Evolutionary conservation across 371 early-diverging fungal genomes (phyloP).

Genomic region (Rhizopus delemar): DNA sequence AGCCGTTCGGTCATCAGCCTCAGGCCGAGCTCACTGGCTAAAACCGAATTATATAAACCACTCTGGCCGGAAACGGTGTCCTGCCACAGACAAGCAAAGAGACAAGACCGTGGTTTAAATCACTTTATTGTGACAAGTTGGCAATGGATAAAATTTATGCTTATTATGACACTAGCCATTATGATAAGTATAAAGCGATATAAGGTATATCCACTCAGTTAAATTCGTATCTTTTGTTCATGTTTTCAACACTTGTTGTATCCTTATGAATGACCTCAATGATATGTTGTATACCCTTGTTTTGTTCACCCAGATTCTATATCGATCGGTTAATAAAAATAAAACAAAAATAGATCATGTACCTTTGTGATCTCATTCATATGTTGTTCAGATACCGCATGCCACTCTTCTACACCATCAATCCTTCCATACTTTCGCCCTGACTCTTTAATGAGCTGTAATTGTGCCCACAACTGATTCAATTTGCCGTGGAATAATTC

Average conservation of each 20-base stretch:
- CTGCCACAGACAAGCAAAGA: too few species aligned
- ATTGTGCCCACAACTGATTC: constrained; percentile 79
- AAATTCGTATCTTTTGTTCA: constrained; percentile 13
- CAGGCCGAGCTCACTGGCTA: too few species aligned
- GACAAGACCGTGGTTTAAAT: too few species aligned
- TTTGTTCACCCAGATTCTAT: constrained; percentile 65
- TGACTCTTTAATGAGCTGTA: constrained; percentile 76
- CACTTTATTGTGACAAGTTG: too few species aligned
- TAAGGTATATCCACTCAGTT: background rate
- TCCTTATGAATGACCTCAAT: constrained; percentile 60
- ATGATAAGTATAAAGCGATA: constrained; percentile 12
- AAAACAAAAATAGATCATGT: constrained; percentile 1
- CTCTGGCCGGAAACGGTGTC: too few species aligned
- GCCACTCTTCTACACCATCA: constrained; percentile 42
- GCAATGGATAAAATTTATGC: constrained; percentile 15
- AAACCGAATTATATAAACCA: too few species aligned
- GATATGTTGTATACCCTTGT: constrained; percentile 64
- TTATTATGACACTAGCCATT: constrained; percentile 21
- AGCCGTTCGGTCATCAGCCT: too few species aligned
- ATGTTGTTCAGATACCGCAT: constrained; percentile 43
- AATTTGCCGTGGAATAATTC: constrained; percentile 79
- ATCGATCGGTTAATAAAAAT: background rate
- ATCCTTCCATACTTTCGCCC: constrained; percentile 51
- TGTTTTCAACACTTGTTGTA: constrained; percentile 24
- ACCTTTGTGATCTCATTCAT: constrained; percentile 54